Conservation (phyloP, 306 rosid genomes). For the Quercus gilva region DNA sequence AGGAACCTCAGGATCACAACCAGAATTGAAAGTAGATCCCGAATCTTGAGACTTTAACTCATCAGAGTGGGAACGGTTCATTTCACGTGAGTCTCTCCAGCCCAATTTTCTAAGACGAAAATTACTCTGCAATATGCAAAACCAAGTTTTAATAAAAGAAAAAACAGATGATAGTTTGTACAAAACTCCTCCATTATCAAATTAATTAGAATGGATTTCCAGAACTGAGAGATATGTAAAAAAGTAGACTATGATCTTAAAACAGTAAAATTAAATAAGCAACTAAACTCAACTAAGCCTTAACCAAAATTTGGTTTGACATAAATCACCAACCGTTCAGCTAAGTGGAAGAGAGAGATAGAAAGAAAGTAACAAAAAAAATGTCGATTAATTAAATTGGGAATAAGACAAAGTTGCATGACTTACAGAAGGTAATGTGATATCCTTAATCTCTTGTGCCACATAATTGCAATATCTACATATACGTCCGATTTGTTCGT, state of each 20-base stretch:
- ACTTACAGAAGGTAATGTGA: slow-evolving; percentile 55
- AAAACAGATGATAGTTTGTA: background rate
- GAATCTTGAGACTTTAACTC: slow-evolving; percentile 18
- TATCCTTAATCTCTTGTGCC: slow-evolving; percentile 37
- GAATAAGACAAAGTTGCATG: background rate
- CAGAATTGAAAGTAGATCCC: slow-evolving; percentile 13
- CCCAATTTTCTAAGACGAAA: slow-evolving; percentile 29
- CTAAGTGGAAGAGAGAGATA: too few relatives aligned
- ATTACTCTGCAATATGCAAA: slow-evolving; percentile 38
- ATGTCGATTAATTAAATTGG: background rate
- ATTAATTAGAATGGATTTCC: background rate
- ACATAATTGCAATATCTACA: slow-evolving; percentile 44
- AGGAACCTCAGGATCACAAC: background rate
- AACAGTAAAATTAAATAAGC: too few relatives aligned
- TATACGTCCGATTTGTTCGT: slow-evolving; percentile 51
- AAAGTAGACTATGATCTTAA: too few relatives aligned
- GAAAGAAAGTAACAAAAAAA: too few relatives aligned
- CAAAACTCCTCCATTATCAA: background rate
- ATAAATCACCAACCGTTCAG: background rate
- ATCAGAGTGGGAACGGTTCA: slow-evolving; percentile 19
- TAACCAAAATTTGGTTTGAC: background rate
- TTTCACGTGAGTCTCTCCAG: slow-evolving; percentile 17
- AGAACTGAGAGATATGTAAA: too few relatives aligned
- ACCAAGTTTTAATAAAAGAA: background rate
- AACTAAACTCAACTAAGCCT: too few relatives aligned